Evolutionary conservation across 495 filamentous ascomycete genomes (phyloP), one percentile per base, ranked within the genome.

Genomic region (Lindgomyces ingoldianus): DNA sequence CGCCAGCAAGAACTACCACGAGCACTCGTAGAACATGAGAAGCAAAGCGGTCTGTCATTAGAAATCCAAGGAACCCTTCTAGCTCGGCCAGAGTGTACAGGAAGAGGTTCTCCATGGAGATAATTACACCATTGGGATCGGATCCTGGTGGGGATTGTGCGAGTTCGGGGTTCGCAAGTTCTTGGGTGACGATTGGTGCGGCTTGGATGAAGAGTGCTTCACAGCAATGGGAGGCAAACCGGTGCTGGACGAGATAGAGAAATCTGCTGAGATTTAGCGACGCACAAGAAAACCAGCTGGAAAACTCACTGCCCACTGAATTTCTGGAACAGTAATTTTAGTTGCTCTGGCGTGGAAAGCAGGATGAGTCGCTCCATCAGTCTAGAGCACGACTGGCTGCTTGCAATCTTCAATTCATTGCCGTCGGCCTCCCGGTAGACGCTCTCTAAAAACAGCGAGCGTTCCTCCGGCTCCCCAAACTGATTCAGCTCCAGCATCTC

Each of bases 191-290:
- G 6, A 89, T 78, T 0, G 89, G 86, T 18, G 92, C 93, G 9
- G 89, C 87, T 57, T 88, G 84, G 36, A 91, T 79, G 70, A 98
- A 97, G 10, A 98, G 80, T 16, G 89, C 91, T 78, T 98, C 94
- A 75, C 93, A 97, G 73, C 93, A 98, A 76, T 98, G 94, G 54
- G 90, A 91, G 3, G 94, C 94, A 72, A 98, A 98, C 26, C 93
- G 88, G 74, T 98, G 94, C 70, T 94, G 92, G 22, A 96, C 84
- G 27, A 97, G 81, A 69, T 90, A 85, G 53, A 96, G 74, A 76
- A 96, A 97, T 70, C 81, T 84, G 58, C 14, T 39, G 29, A 10
- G 47, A 42, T 29, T 63, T 25, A 50, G 49, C 36, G 9, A 19
- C 22, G 45, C 62, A 52, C 8, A 9, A 21, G 27, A 19, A 36